Evolutionary conservation across 768 basidiomycete species (phyloP), one percentile per base, ranked within the genome.

Genomic region (Pilatotrama ljubarskyi): DNA sequence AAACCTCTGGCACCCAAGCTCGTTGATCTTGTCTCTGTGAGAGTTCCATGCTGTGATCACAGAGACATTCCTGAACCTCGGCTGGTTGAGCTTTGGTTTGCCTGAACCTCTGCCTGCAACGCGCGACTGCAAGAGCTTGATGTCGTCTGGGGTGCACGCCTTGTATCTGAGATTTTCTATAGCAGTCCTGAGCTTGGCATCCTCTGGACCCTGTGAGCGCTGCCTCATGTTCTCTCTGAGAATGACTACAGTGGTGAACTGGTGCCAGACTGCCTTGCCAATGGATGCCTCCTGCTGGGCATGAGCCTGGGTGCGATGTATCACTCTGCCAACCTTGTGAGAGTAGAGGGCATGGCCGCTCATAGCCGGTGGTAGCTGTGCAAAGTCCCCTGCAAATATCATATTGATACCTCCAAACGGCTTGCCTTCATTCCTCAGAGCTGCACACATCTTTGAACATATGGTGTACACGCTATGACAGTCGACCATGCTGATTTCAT

Each of bases 301-400:
- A 9, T 70, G 64, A 60, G 15, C 42, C 29, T 15, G 26, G 20
- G 17, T 57, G 15, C 20, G 46, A 26, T 59, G 26, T 3, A 56
- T 20, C 15, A 42, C n/a, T 17, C 24, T 37, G 5, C 35, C 44
- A 2, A 57, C 58, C 20, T 29, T 35, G 20, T 13, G 2, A 22
- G 56, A 66, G 41, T 72, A 76, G 5, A 74, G 42, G 2, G 68
- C 18, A 17, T 51, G 52, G 41, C 57, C 25, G 18, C 26, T 18
- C 40, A 40, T 24, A 65, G 70, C 26, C 10, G 59, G 77, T 9
- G 76, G 76, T 1, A 80, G 58, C 44, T 80, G 78, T 6, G 75
- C 77, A 73, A 80, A 79, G 53, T 80, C 79, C n/a, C 78, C 77
- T 15, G 78, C 75, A 59, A 79, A 72, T 20, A 79, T 74, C 42